Conservation (phyloP, 495 filamentous ascomycete genomes). For the Lasiosphaeris hirsuta region DNA sequence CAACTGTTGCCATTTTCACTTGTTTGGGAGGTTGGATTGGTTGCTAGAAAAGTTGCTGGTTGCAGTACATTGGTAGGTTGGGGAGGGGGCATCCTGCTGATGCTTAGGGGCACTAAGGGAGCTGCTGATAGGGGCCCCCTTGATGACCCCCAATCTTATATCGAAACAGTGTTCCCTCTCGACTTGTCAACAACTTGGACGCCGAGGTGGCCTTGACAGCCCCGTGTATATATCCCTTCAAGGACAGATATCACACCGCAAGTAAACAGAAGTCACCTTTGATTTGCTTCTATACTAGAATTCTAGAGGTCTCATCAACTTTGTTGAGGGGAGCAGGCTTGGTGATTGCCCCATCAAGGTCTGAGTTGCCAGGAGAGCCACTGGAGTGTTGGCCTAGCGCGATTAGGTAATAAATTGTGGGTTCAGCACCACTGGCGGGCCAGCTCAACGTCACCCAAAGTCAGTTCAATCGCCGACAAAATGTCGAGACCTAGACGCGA, state of each 20-base stretch:
- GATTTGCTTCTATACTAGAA: too few species aligned
- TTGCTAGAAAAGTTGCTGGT: neutral
- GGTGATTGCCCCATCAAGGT: too few species aligned
- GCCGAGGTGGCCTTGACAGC: too few species aligned
- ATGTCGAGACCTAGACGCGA: slow-evolving; percentile 24
- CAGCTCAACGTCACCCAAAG: slow-evolving; percentile 11
- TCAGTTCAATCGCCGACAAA: neutral
- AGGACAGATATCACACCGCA: too few species aligned
- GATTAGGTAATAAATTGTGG: neutral
- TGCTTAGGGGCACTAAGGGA: neutral
- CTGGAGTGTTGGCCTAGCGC: too few species aligned
- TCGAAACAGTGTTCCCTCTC: too few species aligned
- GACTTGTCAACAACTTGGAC: too few species aligned
- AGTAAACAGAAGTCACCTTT: too few species aligned
- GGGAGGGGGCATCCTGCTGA: neutral
- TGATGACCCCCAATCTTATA: neutral
- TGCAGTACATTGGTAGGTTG: neutral
- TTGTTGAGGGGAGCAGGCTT: too few species aligned
- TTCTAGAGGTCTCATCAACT: too few species aligned
- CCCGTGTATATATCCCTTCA: too few species aligned
- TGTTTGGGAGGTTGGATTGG: neutral
- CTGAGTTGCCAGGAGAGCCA: too few species aligned
- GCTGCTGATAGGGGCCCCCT: neutral
- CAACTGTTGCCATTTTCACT: slow-evolving; percentile 37
- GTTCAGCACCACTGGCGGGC: neutral